phyloP scores from a whole-genome alignment of 495 filamentous ascomycete species.

The Podospora comata region DNA sequence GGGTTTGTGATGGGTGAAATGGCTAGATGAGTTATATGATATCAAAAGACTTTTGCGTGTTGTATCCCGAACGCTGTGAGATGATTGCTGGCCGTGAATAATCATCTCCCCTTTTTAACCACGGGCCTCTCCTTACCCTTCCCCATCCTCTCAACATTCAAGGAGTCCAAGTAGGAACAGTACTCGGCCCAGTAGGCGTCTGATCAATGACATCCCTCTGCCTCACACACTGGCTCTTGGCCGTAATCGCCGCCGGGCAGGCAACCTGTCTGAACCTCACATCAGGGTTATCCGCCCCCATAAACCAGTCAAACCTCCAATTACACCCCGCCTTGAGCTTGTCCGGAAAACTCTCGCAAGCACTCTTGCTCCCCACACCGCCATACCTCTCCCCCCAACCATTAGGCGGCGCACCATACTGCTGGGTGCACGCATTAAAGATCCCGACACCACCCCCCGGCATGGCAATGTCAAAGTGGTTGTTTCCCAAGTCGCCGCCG shows the following conservation, averaged over 20 bases:
- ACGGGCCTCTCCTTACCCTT: no score
- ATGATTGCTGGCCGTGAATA: no score
- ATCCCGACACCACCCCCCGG: conserved; percentile 65
- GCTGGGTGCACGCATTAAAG: conserved; percentile 59
- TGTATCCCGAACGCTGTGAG: no score
- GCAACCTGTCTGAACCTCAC: conserved; percentile 37
- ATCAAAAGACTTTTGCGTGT: no score
- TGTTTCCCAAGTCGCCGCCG: conserved; percentile 54
- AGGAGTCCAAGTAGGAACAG: conserved; percentile 9
- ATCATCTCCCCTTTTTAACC: no score
- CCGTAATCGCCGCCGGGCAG: conserved; percentile 58
- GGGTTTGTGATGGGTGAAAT: not conserved
- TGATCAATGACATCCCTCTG: conserved; percentile 35
- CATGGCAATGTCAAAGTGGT: conserved; percentile 65
- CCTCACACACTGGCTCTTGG: conserved; percentile 45
- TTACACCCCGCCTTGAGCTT: conserved; percentile 61
- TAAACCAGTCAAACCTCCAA: conserved; percentile 69
- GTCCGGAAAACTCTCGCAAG: conserved; percentile 55
- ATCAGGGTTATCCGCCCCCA: conserved; percentile 57
- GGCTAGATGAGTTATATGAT: no score
- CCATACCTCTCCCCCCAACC: conserved; percentile 64
- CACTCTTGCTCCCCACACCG: conserved; percentile 49
- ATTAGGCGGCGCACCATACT: conserved; percentile 57
- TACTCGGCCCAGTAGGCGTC: conserved; percentile 27
- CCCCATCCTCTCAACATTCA: no score